A percentile compares a stretch with the other conserved stretches of the same genome.
phyloP scores from a whole-genome alignment of 1,284 basidiomycete species.

The Ustilago nuda region DNA sequence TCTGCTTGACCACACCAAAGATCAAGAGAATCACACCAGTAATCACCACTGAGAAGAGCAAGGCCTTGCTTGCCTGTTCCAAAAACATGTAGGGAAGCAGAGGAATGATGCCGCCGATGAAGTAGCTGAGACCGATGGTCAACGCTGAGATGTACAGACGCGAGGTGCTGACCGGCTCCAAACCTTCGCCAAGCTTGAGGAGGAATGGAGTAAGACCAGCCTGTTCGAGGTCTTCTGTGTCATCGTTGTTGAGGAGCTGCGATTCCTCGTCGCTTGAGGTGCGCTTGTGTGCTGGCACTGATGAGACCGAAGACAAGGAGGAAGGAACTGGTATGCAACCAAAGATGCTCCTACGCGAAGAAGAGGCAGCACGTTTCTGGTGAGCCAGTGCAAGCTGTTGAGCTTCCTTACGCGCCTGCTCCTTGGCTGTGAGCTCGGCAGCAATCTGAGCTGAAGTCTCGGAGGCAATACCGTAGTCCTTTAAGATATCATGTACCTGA shows the following conservation, averaged over 20 bases:
- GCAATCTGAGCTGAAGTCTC: conserved; percentile 83
- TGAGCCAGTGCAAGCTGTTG: conserved; percentile 9
- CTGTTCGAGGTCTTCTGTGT: conserved; percentile 30
- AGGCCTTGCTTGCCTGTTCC: conserved; percentile 41
- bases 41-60: conserved; percentile 55
- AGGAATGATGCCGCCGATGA: conserved; percentile 61
- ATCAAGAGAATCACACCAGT: conserved; percentile 59
- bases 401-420: conserved; percentile 21
- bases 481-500: conserved; percentile 88
- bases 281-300: conserved; percentile 16
- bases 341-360: conserved; percentile 30
- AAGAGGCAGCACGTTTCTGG: neutral
- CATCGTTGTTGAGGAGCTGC: conserved; percentile 15
- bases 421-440: conserved; percentile 35
- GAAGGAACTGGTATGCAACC: conserved; percentile 39
- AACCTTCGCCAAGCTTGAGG: conserved; percentile 56
- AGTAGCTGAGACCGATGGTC: conserved; percentile 60
- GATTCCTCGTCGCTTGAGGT: conserved; percentile 23
- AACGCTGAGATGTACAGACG: conserved; percentile 58
- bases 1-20: conserved; percentile 63
- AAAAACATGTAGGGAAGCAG: conserved; percentile 64
- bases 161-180: conserved; percentile 60
- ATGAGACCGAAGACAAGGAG: conserved; percentile 11
- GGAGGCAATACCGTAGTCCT: conserved; percentile 87
- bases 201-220: conserved; percentile 62